Evolutionary conservation across 257 asterid genomes (phyloP), one percentile per base, ranked within the genome.

Genomic region (Cordia subcordata): DNA sequence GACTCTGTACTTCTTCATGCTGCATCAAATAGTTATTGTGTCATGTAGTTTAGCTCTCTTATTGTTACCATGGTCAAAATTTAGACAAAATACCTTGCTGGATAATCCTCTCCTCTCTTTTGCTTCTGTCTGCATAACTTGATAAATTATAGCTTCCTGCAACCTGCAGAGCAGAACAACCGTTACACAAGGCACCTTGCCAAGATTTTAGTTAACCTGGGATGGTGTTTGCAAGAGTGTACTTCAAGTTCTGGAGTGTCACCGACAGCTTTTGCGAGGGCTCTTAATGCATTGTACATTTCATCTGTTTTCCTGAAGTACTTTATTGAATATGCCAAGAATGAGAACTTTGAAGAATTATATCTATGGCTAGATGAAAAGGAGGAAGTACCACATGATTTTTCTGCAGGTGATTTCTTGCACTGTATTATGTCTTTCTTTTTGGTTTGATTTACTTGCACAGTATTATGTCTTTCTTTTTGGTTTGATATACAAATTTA

Each of bases 141-240:
- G 35, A 3, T 27, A 27, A 27, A 1, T 1, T 27, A 6, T 27
- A 27, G 35, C 35, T 27, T 27, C 35, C 47, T 42, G 15, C 15
- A 42, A 2, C 47, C 14, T 83, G 82, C 94, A 93, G 99, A 83
- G 64, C 75, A 57, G 81, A 90, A 87, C 75, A 93, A 93, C 75
- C 69, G 71, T 68, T 72, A 71, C 54, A 93, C 99, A 55, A 83
- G 92, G 81, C 99, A 93, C 73, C 96, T 93, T 27, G 84, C 85
- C 1, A 93, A 93, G 81, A 79, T 85, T 65, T 70, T 93, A 82
- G 76, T 93, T 78, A 91, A 93, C 77, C 78, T 93, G 60, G 72
- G 84, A 6, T 78, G 86, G 96, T 85, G 94, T 78, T 76, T 93
- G 90, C 84, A 87, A 77, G 96, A 90, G 79, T 89, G 95, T 73